Base-by-base conservation (phyloP, 208 protist species). In the Tritrichomonas musculus region DNA sequence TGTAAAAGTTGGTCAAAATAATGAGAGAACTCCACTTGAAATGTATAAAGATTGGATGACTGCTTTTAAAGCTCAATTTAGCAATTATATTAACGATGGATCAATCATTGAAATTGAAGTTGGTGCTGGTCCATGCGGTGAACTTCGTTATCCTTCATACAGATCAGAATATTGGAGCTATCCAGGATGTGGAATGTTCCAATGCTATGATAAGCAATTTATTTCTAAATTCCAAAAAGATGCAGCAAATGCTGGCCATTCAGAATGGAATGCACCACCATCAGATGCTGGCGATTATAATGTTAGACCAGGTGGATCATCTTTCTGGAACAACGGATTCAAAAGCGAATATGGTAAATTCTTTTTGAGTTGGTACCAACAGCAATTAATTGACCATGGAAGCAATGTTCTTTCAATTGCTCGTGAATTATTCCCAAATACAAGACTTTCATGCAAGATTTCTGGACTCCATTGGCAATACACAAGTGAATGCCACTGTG, bases 101-200 rank as follows among this genome's bases (percentile, higher is more conserved):
- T 20, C 41, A 30, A 82, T 82, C 41, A 36, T 44, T 82, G 73
- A 82, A 36, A 25, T 82, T 36, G 73, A 82, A 82, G 41, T 82
- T 30, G 73, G 73, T 30, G n/a, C 41, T 20, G 73, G 73, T n/a
- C n/a, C 73, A 47, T 82, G 73, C 41, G 73, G 73, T 50, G 73
- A 82, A 50, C 73, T 82, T n/a, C n/a, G n/a, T n/a, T n/a, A n/a
- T n/a, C n/a, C n/a, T n/a, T n/a, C n/a, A n/a, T n/a, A n/a, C n/a
- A n/a, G 2, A 50, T 47, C 97, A 97, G n/a, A n/a, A n/a, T 27
- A 36, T 36, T 82, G 73, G 73, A 33, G 4, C 33, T 82, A 82
- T 53, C 41, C 73, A 82, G 73, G 73, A 53, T 82, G 73, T 36
- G 73, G 73, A n/a, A 20, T 30, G 50, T 82, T 50, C 41, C 73